phyloP scores from a whole-genome alignment of 805 yeast species.

The Ogataea polymorpha region DNA sequence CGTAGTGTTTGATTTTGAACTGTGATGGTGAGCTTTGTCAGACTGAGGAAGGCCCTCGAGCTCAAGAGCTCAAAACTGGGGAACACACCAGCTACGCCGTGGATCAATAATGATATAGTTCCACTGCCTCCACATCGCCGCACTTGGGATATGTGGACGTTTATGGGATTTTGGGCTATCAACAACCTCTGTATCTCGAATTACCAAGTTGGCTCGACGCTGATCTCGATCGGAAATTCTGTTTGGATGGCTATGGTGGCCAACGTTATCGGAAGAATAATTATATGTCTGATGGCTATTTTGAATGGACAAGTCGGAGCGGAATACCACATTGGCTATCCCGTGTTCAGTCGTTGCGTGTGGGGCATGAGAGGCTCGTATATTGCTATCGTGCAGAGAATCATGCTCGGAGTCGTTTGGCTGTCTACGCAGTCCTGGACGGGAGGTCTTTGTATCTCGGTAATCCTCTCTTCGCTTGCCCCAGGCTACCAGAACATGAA shows the following conservation, averaged over 20 bases:
- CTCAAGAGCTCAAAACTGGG: slow-evolving; percentile 10
- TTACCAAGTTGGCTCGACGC: slow-evolving; percentile 21
- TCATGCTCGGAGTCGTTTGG: slow-evolving; percentile 45
- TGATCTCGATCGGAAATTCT: slow-evolving; percentile 27
- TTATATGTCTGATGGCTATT: slow-evolving; percentile 43
- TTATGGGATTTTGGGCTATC: slow-evolving; percentile 41
- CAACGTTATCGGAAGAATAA: slow-evolving; percentile 42
- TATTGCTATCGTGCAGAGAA: slow-evolving; percentile 41
- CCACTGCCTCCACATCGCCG: slow-evolving; percentile 45
- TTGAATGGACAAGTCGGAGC: slow-evolving; percentile 49
- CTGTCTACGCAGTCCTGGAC: slow-evolving; percentile 43
- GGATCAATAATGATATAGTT: slow-evolving; percentile 38
- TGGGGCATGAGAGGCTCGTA: slow-evolving; percentile 47
- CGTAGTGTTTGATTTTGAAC: background rate
- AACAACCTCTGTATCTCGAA: slow-evolving; percentile 26
- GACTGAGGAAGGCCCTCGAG: background rate
- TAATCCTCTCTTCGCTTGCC: slow-evolving; percentile 38
- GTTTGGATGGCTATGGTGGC: slow-evolving; percentile 40
- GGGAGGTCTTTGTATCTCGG: slow-evolving; percentile 44
- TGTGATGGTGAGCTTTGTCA: slow-evolving; percentile 5
- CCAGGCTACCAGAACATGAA: slow-evolving; percentile 32
- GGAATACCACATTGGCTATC: slow-evolving; percentile 49
- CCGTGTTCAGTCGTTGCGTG: slow-evolving; percentile 40
- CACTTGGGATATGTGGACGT: slow-evolving; percentile 44
- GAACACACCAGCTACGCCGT: slow-evolving; percentile 3